Evolutionary conservation across 352 stramenopile genomes (phyloP), one percentile per base, ranked within the genome.

Genomic region (Phytopythium ostracodes): DNA sequence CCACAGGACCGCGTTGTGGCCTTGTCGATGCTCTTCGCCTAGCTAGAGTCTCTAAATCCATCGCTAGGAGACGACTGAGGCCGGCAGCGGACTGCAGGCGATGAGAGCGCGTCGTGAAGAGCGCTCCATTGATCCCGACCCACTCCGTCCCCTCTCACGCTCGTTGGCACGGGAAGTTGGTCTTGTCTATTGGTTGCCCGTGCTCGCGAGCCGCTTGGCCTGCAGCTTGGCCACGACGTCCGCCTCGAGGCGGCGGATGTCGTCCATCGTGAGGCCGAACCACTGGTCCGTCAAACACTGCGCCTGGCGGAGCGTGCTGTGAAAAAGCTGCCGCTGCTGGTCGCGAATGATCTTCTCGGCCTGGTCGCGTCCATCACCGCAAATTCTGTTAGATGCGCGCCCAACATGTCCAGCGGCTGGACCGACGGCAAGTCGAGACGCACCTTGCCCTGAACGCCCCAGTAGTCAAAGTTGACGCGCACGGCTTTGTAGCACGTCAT

Each of bases 401-500:
- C 24, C 24, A 6, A 2, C n/a, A n/a, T n/a, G n/a, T n/a, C n/a
- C n/a, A n/a, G n/a, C n/a, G n/a, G n/a, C n/a, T n/a, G n/a, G n/a
- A n/a, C n/a, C n/a, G n/a, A n/a, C n/a, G n/a, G n/a, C n/a, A n/a
- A n/a, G n/a, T n/a, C 25, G 46, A 31, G 14, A 54, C 47, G 15
- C 62, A 87, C 78, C 62, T 91, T 90, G 70, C 79, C 70, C 71
- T 92, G 81, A 33, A 94, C 84, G 59, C 81, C 80, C 86, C 84
- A 94, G 72, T 94, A 94, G 66, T 94, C 84, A 64, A 94, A 94
- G 72, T 93, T 92, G 67, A 94, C 80, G 64, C 84, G 83, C 61
- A 92, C 86, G 50, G 82, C 78, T 72, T 94, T 94, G 77, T 92
- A 89, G 70, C 86, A 94, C 50, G 86, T 94, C 86, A 93, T 93